phyloP scores from a whole-genome alignment of 2,329 filamentous ascomycete species.

The Colletotrichum navitas region DNA sequence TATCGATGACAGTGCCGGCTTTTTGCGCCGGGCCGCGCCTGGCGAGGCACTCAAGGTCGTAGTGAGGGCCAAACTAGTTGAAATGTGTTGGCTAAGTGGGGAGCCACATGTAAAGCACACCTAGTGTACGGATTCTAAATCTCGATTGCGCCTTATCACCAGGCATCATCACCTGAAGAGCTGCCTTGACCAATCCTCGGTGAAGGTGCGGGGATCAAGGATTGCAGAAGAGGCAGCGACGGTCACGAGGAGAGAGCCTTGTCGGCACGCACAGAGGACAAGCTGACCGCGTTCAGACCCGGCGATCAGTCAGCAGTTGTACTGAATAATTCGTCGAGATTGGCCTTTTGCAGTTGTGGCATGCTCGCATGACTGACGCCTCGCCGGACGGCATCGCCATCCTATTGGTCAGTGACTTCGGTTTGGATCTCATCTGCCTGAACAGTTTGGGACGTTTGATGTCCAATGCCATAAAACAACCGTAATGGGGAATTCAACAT shows the following conservation, averaged over 20 bases:
- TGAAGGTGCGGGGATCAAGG: constrained; percentile 32
- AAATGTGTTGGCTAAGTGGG: neutral
- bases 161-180: constrained; percentile 22
- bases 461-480: constrained; percentile 19
- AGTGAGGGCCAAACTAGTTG: neutral
- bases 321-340: neutral
- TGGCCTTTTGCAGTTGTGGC: constrained; percentile 25
- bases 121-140: neutral
- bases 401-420: neutral
- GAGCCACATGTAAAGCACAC: constrained; percentile 20
- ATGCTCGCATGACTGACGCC: constrained; percentile 30
- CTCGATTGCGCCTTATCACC: constrained; percentile 36
- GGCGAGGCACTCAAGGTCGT: constrained; percentile 18
- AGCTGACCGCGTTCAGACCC: neutral
- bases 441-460: constrained; percentile 10
- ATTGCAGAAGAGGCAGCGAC: constrained; percentile 1
- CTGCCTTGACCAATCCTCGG: constrained; percentile 28
- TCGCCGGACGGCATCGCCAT: constrained; percentile 14
- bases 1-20: neutral
- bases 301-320: neutral
- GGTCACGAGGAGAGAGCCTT: constrained; percentile 37
- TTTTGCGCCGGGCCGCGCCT: constrained; percentile 26
- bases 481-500: constrained; percentile 7
- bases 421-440: neutral
- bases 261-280: constrained; percentile 24